phyloP scores from a whole-genome alignment of 345 rosid genomes.

The Brassica incana region DNA sequence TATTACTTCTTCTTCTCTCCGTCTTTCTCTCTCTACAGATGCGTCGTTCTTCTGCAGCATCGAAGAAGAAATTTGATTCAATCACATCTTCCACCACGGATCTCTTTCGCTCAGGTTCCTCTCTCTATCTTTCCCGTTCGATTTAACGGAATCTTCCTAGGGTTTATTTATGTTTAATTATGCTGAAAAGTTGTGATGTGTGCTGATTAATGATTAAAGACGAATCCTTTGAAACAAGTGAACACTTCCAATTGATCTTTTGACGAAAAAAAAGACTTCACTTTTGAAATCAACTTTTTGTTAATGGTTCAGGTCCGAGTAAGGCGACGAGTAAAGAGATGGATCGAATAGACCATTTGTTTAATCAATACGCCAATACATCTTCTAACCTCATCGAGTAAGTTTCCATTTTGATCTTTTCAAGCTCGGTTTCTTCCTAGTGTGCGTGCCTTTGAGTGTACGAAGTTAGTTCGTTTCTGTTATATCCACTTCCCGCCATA shows the following conservation, averaged over 20 bases:
- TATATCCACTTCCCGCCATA: neutral
- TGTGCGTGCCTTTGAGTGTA: neutral
- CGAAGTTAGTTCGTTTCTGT: neutral
- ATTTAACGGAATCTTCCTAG: constrained; percentile 2
- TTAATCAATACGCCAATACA: constrained; percentile 64
- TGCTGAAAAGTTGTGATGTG: neutral
- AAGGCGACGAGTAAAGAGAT: constrained; percentile 88
- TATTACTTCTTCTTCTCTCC: too few relatives aligned
- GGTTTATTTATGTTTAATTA: constrained; percentile 23
- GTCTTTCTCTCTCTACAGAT: constrained; percentile 38
- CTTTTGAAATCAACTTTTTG: neutral
- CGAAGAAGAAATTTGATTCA: constrained; percentile 68
- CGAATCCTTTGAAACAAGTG: neutral
- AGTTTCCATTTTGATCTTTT: constrained; percentile 38
- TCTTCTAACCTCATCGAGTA: constrained; percentile 86
- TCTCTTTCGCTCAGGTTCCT: constrained; percentile 87
- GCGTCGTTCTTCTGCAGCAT: constrained; percentile 67
- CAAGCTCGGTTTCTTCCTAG: neutral
- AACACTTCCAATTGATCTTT: neutral
- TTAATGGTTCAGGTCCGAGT: constrained; percentile 60
- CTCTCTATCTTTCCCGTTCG: neutral
- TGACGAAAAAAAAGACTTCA: neutral
- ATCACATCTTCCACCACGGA: constrained; percentile 65
- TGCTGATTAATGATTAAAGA: neutral
- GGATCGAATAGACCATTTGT: constrained; percentile 86